These are phyloP conservation scores for Leccinum rimulosum DNA, from an alignment of 768 basidiomycete genomes.

Conservation along the genomic window DNA sequence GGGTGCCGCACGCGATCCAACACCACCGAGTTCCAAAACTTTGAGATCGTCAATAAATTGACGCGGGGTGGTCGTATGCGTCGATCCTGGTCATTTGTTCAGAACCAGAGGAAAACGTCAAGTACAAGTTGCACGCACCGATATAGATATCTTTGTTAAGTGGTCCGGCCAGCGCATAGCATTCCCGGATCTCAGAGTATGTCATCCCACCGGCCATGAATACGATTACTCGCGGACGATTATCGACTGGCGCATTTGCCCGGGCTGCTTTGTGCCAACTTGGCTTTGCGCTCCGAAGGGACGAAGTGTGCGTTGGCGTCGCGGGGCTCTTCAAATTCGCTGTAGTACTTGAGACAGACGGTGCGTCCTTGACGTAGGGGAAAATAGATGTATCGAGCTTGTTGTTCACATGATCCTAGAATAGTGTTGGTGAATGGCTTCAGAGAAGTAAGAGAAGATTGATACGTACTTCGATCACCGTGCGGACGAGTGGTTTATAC, in stretches of 20 bases:
- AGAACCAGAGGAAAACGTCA: slow-evolving; percentile 26
- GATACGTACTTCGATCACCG: slow-evolving; percentile 72
- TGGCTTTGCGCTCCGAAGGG: slow-evolving; percentile 85
- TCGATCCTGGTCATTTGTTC: slow-evolving; percentile 65
- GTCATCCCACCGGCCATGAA: slow-evolving; percentile 96
- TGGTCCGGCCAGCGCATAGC: slow-evolving; percentile 71
- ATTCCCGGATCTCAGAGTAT: slow-evolving; percentile 90
- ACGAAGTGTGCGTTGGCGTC: slow-evolving; percentile 59
- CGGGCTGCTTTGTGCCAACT: slow-evolving; percentile 82
- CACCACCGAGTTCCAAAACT: slow-evolving; percentile 82
- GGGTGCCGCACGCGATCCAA: slow-evolving; percentile 71
- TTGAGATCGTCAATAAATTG: slow-evolving; percentile 85
- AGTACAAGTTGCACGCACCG: slow-evolving; percentile 57
- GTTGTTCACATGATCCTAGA: slow-evolving; percentile 76
- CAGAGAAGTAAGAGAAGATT: not conserved
- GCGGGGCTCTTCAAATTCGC: slow-evolving; percentile 41
- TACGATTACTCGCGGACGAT: slow-evolving; percentile 76
- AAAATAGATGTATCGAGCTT: slow-evolving; percentile 78
- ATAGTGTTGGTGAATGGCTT: not conserved
- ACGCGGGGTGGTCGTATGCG: slow-evolving; percentile 80
- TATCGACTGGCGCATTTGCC: slow-evolving; percentile 47
- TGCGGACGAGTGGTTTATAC: slow-evolving; percentile 79
- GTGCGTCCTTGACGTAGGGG: slow-evolving; percentile 87
- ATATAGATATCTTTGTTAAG: slow-evolving; percentile 89
- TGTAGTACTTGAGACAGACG: slow-evolving; percentile 47